These are phyloP conservation scores for Firmiana major DNA, from an alignment of 345 rosid species.

Conservation along the genomic window DNA sequence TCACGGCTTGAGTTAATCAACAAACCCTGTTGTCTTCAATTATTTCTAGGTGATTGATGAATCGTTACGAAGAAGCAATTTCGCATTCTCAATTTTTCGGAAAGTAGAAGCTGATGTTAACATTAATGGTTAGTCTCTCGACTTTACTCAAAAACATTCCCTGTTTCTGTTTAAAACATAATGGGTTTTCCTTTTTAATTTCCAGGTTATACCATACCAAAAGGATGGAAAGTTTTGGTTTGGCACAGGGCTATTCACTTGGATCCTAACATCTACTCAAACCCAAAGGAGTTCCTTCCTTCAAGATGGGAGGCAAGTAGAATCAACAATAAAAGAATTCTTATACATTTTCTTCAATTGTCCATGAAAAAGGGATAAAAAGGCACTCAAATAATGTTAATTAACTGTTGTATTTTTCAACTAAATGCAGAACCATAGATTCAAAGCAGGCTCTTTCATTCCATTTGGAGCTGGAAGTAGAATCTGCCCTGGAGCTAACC, in stretches of 20 bases:
- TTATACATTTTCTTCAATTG: neutral
- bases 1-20: no score
- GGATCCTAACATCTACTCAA: conserved; percentile 33
- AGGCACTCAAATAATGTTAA: neutral
- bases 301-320: conserved; percentile 48
- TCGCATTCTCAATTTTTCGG: conserved; percentile 29
- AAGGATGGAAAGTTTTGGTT: conserved; percentile 9
- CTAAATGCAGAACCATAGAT: conserved; percentile 20
- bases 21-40: neutral
- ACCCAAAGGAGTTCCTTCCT: conserved; percentile 42
- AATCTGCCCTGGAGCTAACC: conserved; percentile 45
- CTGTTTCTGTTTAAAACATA: neutral
- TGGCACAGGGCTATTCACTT: conserved; percentile 1
- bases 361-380: neutral
- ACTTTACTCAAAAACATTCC: neutral
- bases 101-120: conserved; percentile 31
- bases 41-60: conserved; percentile 7
- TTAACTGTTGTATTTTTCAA: neutral
- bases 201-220: neutral
- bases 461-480: conserved; percentile 52
- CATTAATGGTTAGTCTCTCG: conserved; percentile 28
- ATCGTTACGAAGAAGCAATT: conserved; percentile 14
- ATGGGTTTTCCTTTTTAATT: neutral
- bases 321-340: neutral
- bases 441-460: conserved; percentile 40